Conservation (phyloP, 257 asterid species). For the Jacaranda copaia region DNA sequence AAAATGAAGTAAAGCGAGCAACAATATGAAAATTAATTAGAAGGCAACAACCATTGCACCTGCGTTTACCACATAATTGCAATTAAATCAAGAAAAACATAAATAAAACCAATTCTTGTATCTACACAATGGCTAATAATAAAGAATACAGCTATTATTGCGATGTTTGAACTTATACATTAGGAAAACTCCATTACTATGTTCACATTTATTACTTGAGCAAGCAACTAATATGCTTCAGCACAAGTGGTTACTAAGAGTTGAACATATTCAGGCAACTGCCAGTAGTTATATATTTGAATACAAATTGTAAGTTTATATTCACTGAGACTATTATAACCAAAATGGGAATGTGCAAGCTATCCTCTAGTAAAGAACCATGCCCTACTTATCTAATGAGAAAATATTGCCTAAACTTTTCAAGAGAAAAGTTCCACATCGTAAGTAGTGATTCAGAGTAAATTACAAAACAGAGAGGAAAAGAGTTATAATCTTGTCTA, state of each 20-base stretch:
- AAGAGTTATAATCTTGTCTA: background rate
- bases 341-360: background rate
- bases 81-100: constrained; percentile 16
- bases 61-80: constrained; percentile 9
- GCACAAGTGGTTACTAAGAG: background rate
- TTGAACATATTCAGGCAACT: background rate
- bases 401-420: background rate
- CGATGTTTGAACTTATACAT: background rate
- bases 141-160: constrained; percentile 23
- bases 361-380: constrained; percentile 17
- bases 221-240: background rate
- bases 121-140: constrained; percentile 16
- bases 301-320: constrained; percentile 6
- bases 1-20: constrained; percentile 26
- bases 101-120: constrained; percentile 6
- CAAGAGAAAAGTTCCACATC: background rate
- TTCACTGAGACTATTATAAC: background rate
- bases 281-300: constrained; percentile 11
- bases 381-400: constrained; percentile 8
- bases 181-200: no score
- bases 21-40: constrained; percentile 21
- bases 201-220: constrained; percentile 5
- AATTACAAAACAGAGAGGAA: background rate
- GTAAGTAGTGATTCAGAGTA: background rate
- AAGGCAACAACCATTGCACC: constrained; percentile 27